Conservation (phyloP, 768 basidiomycete genomes). For the Boletus rubropictus region DNA sequence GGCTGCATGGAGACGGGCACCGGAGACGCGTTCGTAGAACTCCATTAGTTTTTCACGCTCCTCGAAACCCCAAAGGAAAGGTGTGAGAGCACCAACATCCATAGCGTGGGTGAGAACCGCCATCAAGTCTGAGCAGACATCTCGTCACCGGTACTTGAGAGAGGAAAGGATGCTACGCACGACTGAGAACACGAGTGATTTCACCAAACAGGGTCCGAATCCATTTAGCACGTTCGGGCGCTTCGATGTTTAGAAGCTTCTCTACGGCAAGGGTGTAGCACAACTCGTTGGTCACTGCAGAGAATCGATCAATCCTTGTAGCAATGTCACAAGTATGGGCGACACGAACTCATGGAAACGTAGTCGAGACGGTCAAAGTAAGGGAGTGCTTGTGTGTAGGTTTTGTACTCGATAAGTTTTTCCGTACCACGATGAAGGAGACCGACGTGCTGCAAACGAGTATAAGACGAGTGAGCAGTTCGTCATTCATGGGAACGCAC, state of each 20-base stretch:
- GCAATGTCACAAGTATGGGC: background rate
- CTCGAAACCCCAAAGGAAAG: conserved; percentile 99
- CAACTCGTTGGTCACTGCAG: conserved; percentile 95
- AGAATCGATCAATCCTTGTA: conserved; percentile 3
- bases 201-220: conserved; percentile 96
- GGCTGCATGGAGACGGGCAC: conserved; percentile 95
- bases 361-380: conserved; percentile 99
- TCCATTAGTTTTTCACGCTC: conserved; percentile 99
- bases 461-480: conserved; percentile 2
- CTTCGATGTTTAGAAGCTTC: conserved; percentile 94
- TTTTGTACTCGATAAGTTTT: conserved; percentile 99
- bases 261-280: conserved; percentile 97
- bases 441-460: conserved; percentile 72
- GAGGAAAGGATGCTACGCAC: conserved; percentile 38
- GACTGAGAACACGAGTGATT: conserved; percentile 93
- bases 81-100: conserved; percentile 97
- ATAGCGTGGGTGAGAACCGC: conserved; percentile 92
- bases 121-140: conserved; percentile 69
- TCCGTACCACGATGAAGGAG: conserved; percentile 96
- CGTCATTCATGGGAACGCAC: conserved; percentile 34
- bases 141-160: conserved; percentile 3
- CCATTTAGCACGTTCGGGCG: conserved; percentile 97
- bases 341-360: conserved; percentile 90
- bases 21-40: conserved; percentile 98
- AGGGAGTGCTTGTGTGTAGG: conserved; percentile 92